These are phyloP conservation scores for Lentinus brumalis DNA, from an alignment of 768 basidiomycete genomes.

Conservation along the genomic window DNA sequence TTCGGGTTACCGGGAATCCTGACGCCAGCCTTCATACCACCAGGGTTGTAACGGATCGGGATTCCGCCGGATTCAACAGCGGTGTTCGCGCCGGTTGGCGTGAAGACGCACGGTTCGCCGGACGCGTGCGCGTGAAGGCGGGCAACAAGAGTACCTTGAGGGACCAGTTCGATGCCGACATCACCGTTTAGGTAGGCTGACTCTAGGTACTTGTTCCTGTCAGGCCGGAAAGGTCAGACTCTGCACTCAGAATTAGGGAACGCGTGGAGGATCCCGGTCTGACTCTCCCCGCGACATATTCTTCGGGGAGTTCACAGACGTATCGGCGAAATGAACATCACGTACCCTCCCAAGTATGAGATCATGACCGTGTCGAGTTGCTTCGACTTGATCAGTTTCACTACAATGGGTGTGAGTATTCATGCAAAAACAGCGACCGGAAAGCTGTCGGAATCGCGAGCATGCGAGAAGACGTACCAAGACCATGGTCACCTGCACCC, in stretches of 20 bases:
- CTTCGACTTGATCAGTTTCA: constrained; percentile 66
- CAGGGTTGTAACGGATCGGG: constrained; percentile 74
- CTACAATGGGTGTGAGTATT: constrained; percentile 37
- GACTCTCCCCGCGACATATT: too few species aligned
- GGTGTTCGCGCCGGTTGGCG: constrained; percentile 88
- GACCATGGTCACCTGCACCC: constrained; percentile 65
- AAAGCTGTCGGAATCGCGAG: neutral
- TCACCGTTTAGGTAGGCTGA: constrained; percentile 73
- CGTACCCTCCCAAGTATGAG: constrained; percentile 84
- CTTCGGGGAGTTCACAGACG: too few species aligned
- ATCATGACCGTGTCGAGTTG: constrained; percentile 82
- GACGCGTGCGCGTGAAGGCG: constrained; percentile 85
- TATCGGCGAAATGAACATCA: neutral
- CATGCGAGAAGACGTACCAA: constrained; percentile 47
- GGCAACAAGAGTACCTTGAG: constrained; percentile 90
- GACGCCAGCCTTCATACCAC: constrained; percentile 67
- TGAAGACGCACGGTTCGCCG: constrained; percentile 90
- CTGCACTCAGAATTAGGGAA: neutral
- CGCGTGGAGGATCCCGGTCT: neutral
- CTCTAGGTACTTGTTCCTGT: constrained; percentile 84
- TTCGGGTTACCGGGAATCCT: constrained; percentile 71
- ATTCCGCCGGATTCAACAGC: constrained; percentile 78
- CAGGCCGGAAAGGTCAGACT: neutral
- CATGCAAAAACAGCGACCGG: neutral
- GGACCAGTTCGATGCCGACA: constrained; percentile 82